These are phyloP conservation scores for Russula compacta DNA, from an alignment of 768 basidiomycete genomes.

Conservation along the genomic window DNA sequence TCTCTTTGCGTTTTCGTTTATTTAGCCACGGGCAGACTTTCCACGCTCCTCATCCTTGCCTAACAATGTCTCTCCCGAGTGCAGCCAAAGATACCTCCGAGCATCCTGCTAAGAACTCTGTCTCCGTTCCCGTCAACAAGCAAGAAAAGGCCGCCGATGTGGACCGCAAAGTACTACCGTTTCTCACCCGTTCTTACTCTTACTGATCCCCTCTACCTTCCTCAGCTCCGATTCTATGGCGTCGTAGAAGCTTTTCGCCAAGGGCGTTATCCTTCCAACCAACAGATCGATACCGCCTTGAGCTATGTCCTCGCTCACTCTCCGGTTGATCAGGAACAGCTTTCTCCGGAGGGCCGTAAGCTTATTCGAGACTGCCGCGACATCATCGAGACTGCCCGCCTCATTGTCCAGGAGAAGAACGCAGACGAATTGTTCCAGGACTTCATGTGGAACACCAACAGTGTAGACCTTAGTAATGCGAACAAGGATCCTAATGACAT, in stretches of 20 bases:
- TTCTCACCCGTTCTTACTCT: background rate
- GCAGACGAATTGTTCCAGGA: constrained; percentile 86
- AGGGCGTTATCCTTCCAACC: constrained; percentile 71
- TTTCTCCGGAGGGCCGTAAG: constrained; percentile 69
- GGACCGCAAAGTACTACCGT: constrained; percentile 52
- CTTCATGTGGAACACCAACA: constrained; percentile 74
- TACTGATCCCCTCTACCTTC: background rate
- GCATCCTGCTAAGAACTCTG: constrained; percentile 43
- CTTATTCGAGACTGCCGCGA: constrained; percentile 71
- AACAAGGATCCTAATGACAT: constrained; percentile 35
- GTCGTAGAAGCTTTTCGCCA: constrained; percentile 73
- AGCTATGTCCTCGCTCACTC: constrained; percentile 50
- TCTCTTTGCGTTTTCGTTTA: background rate
- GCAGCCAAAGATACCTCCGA: constrained; percentile 53
- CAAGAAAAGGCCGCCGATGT: constrained; percentile 60
- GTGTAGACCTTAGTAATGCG: constrained; percentile 36
- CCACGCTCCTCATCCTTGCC: background rate
- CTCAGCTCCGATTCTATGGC: constrained; percentile 65
- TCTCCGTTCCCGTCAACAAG: constrained; percentile 59
- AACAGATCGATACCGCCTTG: constrained; percentile 68
- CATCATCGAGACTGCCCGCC: constrained; percentile 64
- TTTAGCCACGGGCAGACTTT: background rate
- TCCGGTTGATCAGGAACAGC: constrained; percentile 51
- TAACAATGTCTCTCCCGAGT: constrained; percentile 55
- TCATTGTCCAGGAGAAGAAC: constrained; percentile 79